phyloP scores from a whole-genome alignment of 768 basidiomycete genomes.

The Thelephora ganbajun region DNA sequence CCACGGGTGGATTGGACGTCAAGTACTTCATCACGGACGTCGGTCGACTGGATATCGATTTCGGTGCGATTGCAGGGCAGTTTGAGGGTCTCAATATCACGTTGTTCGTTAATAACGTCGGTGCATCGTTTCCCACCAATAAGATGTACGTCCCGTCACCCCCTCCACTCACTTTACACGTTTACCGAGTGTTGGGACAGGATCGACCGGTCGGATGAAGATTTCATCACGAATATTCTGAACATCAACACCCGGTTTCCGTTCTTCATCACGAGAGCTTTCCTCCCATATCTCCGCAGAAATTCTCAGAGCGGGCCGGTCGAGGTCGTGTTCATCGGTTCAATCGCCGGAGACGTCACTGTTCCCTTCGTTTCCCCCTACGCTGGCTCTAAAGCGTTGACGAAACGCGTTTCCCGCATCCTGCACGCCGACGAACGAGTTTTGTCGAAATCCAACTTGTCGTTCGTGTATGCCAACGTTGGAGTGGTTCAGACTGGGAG shows the following conservation, averaged over 20 bases:
- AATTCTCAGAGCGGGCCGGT: constrained; percentile 8
- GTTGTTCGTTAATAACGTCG: constrained; percentile 15
- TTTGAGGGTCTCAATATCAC: constrained; percentile 15
- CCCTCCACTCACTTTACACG: too few relatives aligned
- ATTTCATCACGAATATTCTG: constrained; percentile 8
- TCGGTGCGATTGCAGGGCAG: constrained; percentile 8
- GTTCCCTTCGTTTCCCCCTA: constrained; percentile 12
- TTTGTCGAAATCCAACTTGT: constrained; percentile 10
- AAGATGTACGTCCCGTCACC: too few relatives aligned
- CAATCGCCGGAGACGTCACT: constrained; percentile 8
- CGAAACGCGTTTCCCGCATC: constrained; percentile 9
- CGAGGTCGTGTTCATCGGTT: constrained; percentile 14
- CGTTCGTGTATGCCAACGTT: constrained; percentile 12
- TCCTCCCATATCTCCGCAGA: constrained; percentile 16
- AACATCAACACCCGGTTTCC: constrained; percentile 12
- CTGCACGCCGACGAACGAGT: constrained; percentile 15
- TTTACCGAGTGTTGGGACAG: constrained; percentile 2
- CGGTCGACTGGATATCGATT: constrained; percentile 8
- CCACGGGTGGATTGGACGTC: constrained; percentile 7
- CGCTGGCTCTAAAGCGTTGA: constrained; percentile 14
- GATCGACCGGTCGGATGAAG: constrained; percentile 9
- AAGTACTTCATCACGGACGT: constrained; percentile 16
- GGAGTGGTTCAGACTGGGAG: constrained; percentile 10
- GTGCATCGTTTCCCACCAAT: neutral
- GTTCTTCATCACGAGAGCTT: constrained; percentile 13